Evolutionary conservation across 2,329 filamentous ascomycete species (phyloP).

Genomic region (Parafenestella ontariensis): DNA sequence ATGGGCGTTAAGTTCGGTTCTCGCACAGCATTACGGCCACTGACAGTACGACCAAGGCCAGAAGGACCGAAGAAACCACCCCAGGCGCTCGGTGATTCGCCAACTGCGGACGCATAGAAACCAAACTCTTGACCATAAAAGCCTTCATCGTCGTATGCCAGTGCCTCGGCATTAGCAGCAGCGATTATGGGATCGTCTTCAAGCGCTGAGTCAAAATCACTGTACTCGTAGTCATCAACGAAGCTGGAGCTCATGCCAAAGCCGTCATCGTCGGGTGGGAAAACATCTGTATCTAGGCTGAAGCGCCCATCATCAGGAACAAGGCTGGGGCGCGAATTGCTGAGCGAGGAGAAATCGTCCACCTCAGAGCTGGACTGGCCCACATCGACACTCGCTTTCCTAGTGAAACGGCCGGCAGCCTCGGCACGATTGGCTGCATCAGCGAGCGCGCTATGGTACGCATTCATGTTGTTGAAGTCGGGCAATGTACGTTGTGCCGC

Average conservation of each 20-base stretch:
- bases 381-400: constrained; percentile 60
- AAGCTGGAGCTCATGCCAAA: constrained; percentile 49
- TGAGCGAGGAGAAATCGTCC: constrained; percentile 41
- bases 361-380: constrained; percentile 37
- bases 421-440: constrained; percentile 80
- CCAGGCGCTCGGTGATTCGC: constrained; percentile 69
- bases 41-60: constrained; percentile 70
- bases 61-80: constrained; percentile 90
- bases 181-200: constrained; percentile 89
- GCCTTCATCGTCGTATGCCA: constrained; percentile 90
- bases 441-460: constrained; percentile 84
- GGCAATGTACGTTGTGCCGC: constrained; percentile 41
- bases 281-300: constrained; percentile 54
- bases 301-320: constrained; percentile 59
- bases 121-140: constrained; percentile 97
- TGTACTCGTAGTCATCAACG: constrained; percentile 63
- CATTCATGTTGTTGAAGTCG: constrained; percentile 63
- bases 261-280: constrained; percentile 42
- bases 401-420: constrained; percentile 75
- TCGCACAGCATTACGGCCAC: constrained; percentile 67
- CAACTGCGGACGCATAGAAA: constrained; percentile 76
- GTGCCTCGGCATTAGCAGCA: constrained; percentile 89
- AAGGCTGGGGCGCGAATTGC: constrained; percentile 52
- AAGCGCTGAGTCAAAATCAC: constrained; percentile 55
- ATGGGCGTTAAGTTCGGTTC: constrained; percentile 96